These are phyloP conservation scores for Acephala macrosclerotiorum DNA, from an alignment of 2,329 filamentous ascomycete genomes.

Conservation along the genomic window DNA sequence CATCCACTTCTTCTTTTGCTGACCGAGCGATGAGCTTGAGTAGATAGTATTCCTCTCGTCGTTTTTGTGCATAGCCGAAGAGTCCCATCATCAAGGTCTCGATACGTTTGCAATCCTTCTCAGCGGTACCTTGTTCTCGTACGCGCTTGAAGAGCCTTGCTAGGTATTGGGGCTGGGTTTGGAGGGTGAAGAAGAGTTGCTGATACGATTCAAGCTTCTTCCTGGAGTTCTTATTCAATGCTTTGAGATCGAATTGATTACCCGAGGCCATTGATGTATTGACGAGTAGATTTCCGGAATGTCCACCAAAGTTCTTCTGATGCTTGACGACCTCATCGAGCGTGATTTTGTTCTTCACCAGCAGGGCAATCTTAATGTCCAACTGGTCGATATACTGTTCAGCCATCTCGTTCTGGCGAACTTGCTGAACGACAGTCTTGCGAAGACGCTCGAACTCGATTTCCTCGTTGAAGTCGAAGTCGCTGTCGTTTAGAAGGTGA, in stretches of 20 bases:
- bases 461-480: slow-evolving; percentile 99
- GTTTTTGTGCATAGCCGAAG: slow-evolving; percentile 97
- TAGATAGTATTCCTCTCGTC: slow-evolving; percentile 95
- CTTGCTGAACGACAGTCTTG: slow-evolving; percentile 96
- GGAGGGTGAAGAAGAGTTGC: slow-evolving; percentile 95
- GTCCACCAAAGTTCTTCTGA: slow-evolving; percentile 93
- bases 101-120: slow-evolving; percentile 92
- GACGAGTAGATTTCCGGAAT: slow-evolving; percentile 82
- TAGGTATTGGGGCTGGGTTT: slow-evolving; percentile 95
- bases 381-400: slow-evolving; percentile 98
- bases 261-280: slow-evolving; percentile 88
- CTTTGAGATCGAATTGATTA: slow-evolving; percentile 95
- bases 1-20: slow-evolving; percentile 84
- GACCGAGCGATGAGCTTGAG: slow-evolving; percentile 86
- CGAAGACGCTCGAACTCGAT: slow-evolving; percentile 94
- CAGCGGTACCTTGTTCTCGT: slow-evolving; percentile 82
- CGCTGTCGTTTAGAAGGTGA: slow-evolving; percentile 95
- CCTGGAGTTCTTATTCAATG: slow-evolving; percentile 94
- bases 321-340: slow-evolving; percentile 97
- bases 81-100: slow-evolving; percentile 95
- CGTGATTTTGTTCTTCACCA: slow-evolving; percentile 99
- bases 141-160: slow-evolving; percentile 86
- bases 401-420: slow-evolving; percentile 94
- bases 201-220: slow-evolving; percentile 97
- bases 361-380: slow-evolving; percentile 96